These are phyloP conservation scores for Diplosphaera chodatii DNA, from an alignment of 139 green algal genomes.

Conservation along the genomic window DNA sequence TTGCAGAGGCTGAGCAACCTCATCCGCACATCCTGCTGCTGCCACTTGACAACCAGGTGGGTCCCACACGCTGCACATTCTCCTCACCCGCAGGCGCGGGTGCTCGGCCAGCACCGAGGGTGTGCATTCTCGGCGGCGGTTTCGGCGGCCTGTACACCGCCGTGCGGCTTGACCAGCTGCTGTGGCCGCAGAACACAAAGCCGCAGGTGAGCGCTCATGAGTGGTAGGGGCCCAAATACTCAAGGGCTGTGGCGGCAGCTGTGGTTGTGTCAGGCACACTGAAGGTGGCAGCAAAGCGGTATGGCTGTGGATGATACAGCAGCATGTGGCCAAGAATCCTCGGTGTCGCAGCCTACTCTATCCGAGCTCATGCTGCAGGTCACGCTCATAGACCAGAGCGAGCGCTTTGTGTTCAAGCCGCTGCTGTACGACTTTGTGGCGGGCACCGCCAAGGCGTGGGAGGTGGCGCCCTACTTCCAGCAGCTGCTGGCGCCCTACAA, in stretches of 20 bases:
- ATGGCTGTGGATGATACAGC: neutral
- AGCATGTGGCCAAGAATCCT: no score
- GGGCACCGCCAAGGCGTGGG: constrained; percentile 53
- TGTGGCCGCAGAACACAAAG: constrained; percentile 81
- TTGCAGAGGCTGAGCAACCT: neutral
- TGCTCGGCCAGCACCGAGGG: constrained; percentile 27
- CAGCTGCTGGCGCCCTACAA: constrained; percentile 82
- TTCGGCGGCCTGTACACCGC: constrained; percentile 98
- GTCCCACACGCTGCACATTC: no score
- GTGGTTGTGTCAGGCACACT: no score
- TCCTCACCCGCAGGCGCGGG: neutral
- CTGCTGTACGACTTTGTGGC: constrained; percentile 97
- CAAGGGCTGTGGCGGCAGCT: no score
- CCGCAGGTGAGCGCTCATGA: constrained; percentile 43
- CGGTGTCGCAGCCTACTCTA: neutral
- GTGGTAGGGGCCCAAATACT: no score
- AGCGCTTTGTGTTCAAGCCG: constrained; percentile 98
- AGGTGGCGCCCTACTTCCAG: constrained; percentile 85
- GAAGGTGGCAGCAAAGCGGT: no score
- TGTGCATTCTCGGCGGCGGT: constrained; percentile 92
- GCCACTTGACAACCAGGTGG: neutral
- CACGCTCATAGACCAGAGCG: constrained; percentile 85
- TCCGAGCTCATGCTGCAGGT: constrained; percentile 39
- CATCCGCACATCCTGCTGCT: neutral
- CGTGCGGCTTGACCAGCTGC: constrained; percentile 77